These are phyloP conservation scores for Thermomyces lanuginosus DNA, from an alignment of 2,329 filamentous ascomycete genomes.

Conservation along the genomic window DNA sequence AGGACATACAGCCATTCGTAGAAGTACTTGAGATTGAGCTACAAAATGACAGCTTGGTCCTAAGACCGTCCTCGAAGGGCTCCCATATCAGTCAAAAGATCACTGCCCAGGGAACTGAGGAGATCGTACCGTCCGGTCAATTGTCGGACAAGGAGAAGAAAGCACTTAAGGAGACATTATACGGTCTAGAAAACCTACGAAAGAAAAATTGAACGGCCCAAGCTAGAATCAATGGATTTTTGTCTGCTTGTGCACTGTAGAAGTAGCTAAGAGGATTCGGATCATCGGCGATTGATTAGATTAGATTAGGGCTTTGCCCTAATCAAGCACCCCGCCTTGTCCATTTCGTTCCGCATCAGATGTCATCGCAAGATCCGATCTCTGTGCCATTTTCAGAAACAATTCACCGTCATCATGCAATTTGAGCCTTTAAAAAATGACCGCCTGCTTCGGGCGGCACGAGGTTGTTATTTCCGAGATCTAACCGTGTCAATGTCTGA, in stretches of 20 bases:
- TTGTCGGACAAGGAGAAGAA: constrained; percentile 21
- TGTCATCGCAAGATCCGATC: no score
- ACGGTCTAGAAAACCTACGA: constrained; percentile 33
- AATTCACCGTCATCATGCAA: no score
- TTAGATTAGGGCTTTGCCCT: no score
- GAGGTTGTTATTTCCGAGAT: constrained; percentile 52
- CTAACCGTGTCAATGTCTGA: constrained; percentile 8
- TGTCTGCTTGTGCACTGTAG: not conserved
- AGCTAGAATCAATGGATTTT: constrained; percentile 3
- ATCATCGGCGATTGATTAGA: no score
- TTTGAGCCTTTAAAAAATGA: constrained; percentile 88
- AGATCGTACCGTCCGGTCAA: constrained; percentile 11
- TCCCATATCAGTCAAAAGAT: constrained; percentile 12
- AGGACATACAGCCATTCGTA: constrained; percentile 12
- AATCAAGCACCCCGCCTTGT: no score
- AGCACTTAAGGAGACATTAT: constrained; percentile 28
- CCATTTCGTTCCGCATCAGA: no score
- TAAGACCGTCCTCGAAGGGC: constrained; percentile 11
- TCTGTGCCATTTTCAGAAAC: no score
- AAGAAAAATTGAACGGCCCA: constrained; percentile 21
- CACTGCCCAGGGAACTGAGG: constrained; percentile 16
- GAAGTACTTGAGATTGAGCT: constrained; percentile 15
- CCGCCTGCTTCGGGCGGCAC: constrained; percentile 71
- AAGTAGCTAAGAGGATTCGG: not conserved
- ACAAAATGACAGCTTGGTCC: constrained; percentile 11